Percentiles rank a stretch among this genome's conserved stretches.
Conservation (phyloP, 75 land plant species). For the Pinus albicaulis region DNA sequence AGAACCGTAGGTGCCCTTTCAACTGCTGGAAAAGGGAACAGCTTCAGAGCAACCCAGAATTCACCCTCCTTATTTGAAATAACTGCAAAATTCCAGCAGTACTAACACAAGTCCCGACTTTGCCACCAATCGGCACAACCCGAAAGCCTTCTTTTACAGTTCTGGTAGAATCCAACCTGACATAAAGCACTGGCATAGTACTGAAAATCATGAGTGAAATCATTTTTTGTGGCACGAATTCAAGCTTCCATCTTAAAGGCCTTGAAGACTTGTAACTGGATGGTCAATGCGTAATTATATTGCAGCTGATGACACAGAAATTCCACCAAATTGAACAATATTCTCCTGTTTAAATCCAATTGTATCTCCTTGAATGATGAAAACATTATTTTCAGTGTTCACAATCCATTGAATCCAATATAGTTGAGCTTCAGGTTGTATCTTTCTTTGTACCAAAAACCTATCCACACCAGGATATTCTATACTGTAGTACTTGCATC, state of each 20-base stretch:
- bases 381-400: conserved; percentile 67
- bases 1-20: no score
- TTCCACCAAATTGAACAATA: conserved; percentile 12
- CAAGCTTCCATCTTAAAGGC: neutral
- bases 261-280: neutral
- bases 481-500: neutral
- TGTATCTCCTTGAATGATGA: conserved; percentile 71
- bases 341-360: conserved; percentile 32
- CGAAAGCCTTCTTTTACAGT: neutral
- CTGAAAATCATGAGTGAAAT: neutral
- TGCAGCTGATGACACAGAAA: neutral
- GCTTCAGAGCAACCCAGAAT: no score
- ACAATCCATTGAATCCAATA: conserved; percentile 47
- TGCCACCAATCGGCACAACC: neutral
- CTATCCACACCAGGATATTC: neutral
- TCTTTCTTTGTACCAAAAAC: neutral
- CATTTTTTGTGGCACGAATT: neutral
- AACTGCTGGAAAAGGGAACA: no score
- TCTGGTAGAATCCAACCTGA: neutral
- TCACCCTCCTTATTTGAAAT: no score
- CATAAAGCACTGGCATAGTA: neutral
- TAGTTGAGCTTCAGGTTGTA: conserved; percentile 27
- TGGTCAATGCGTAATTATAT: neutral
- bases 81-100: neutral
- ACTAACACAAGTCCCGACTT: neutral